Evolutionary conservation across 2,329 filamentous ascomycete species (phyloP).

Genomic region (Calonectria crousiana): DNA sequence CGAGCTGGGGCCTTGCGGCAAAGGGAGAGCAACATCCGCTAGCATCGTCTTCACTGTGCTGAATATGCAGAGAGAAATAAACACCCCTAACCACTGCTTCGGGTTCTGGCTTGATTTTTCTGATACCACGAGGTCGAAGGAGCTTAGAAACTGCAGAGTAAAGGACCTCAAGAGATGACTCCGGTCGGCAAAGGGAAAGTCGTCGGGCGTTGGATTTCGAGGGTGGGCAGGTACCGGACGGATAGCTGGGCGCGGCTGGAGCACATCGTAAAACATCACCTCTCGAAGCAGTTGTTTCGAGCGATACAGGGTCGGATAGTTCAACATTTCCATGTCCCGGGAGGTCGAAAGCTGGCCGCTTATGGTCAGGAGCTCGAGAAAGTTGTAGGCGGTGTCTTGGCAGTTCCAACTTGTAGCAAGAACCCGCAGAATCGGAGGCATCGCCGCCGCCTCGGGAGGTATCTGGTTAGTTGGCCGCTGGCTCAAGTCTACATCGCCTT

Average conservation of each 20-base stretch:
- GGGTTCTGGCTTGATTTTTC: conserved; percentile 53
- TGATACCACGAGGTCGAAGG: conserved; percentile 61
- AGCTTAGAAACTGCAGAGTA: conserved; percentile 64
- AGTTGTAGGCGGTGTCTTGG: conserved; percentile 60
- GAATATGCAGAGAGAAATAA: conserved; percentile 70
- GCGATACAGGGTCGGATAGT: conserved; percentile 63
- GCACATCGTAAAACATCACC: conserved; percentile 65
- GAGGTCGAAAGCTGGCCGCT: conserved; percentile 62
- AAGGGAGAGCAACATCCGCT: conserved; percentile 53
- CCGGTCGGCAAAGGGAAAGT: conserved; percentile 60
- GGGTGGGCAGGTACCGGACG: conserved; percentile 45
- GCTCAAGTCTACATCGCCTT: conserved; percentile 56
- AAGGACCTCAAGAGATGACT: conserved; percentile 63
- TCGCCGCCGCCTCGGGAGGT: conserved; percentile 48
- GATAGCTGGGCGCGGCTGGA: conserved; percentile 61
- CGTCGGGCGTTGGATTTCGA: conserved; percentile 53
- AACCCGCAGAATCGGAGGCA: conserved; percentile 63
- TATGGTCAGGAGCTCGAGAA: conserved; percentile 65
- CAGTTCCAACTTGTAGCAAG: conserved; percentile 66
- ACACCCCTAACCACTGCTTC: conserved; percentile 63
- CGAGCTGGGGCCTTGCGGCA: conserved; percentile 27
- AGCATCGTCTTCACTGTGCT: conserved; percentile 66
- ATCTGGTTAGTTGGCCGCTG: conserved; percentile 34
- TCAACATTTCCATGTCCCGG: conserved; percentile 61
- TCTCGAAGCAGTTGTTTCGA: conserved; percentile 69